Base-by-base conservation (phyloP, 2,329 filamentous ascomycete genomes). In the Colletotrichum sansevieriae region DNA sequence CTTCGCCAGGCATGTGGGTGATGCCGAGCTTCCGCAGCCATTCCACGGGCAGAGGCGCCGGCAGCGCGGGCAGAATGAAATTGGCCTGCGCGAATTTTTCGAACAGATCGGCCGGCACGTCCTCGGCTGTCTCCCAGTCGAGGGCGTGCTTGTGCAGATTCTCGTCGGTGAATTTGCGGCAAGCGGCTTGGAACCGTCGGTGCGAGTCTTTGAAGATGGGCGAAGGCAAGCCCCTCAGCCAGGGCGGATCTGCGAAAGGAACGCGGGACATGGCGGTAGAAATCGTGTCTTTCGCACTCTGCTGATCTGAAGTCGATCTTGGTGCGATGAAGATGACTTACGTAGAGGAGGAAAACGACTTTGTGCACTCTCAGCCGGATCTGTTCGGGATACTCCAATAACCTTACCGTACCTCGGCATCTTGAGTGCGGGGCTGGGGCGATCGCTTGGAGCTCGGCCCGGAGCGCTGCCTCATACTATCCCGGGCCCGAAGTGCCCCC, bases 191-290 rank as follows among this genome's bases (percentile, higher is more conserved):
- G 83, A 90, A 93, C 75, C 80, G 81, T 13, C 83, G 81, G 76
- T 94, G 91, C 4, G 88, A 88, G 3, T 86, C 83, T 25, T 86
- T 90, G 81, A 92, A 92, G 81, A 93, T 92, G 12, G 91, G 88
- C 0, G 90, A 92, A 0, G 91, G 92, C 3, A 93, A 82, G 60
- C 91, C 91, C 73, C 83, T 83, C 54, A 94, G 84, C 80, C 90
- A 94, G 1, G 91, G 86, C 1, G 92, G 92, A 73, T 94, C 92
- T 5, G 90, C 89, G 80, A 94, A 92, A 58, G 92, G 92, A 33
- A 58, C 41, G 0, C 55, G n/a, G 22, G 55, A 58, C 55, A 58
- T 58, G 4, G n/a, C 5, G 25, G 29, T 8, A 29, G 29, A 29
- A 29, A 29, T 29, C 29, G 6, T 29, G 29, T 8, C 29, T 8